phyloP scores from a whole-genome alignment of 495 filamentous ascomycete genomes.

The Penicillium verhagenii region DNA sequence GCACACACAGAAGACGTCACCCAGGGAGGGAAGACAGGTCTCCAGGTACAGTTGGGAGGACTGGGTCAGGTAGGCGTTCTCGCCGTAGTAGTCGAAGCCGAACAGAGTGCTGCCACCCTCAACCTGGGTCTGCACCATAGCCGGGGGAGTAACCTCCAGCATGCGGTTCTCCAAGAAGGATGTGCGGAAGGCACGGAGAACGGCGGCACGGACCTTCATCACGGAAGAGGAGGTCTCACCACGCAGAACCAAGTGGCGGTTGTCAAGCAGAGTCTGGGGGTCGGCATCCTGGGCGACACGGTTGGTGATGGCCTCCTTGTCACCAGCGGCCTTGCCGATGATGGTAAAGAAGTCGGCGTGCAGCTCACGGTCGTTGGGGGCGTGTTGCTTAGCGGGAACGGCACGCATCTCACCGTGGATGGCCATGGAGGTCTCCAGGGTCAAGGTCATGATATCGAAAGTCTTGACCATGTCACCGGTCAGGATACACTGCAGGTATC shows the following conservation, averaged over 20 bases:
- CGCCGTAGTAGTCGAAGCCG: slow-evolving; percentile 90
- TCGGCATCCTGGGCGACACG: slow-evolving; percentile 80
- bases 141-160: slow-evolving; percentile 85
- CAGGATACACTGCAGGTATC: slow-evolving; percentile 85
- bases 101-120: slow-evolving; percentile 96
- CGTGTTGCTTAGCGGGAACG: slow-evolving; percentile 74
- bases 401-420: slow-evolving; percentile 86
- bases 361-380: slow-evolving; percentile 85
- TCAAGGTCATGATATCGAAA: slow-evolving; percentile 86
- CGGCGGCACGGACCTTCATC: slow-evolving; percentile 85
- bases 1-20: slow-evolving; percentile 96
- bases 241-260: slow-evolving; percentile 87
- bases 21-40: slow-evolving; percentile 85
- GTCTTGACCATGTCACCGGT: slow-evolving; percentile 83
- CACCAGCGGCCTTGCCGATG: slow-evolving; percentile 79
- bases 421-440: slow-evolving; percentile 83
- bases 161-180: slow-evolving; percentile 77
- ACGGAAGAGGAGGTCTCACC: slow-evolving; percentile 84
- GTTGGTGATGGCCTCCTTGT: slow-evolving; percentile 92
- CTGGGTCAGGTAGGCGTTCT: slow-evolving; percentile 92
- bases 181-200: slow-evolving; percentile 79
- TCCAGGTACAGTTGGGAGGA: slow-evolving; percentile 98
- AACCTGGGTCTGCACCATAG: slow-evolving; percentile 98
- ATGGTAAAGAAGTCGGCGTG: slow-evolving; percentile 93
- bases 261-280: slow-evolving; percentile 77